These are phyloP conservation scores for Nakazawaea molendinolei DNA, from an alignment of 805 yeast species.

Conservation along the genomic window DNA sequence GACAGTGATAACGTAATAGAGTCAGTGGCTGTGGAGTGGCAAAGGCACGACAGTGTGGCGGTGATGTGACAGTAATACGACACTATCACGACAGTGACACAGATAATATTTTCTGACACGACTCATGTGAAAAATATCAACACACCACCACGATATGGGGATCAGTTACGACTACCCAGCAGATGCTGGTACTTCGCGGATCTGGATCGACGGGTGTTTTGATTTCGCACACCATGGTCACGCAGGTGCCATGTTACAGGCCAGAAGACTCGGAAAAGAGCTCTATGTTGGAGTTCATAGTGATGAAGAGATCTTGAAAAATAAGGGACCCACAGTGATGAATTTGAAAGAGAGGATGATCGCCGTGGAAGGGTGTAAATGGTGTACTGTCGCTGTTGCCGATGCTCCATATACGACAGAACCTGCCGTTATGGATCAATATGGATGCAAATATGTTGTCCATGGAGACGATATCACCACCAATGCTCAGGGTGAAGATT, in stretches of 20 bases:
- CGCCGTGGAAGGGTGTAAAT: slow-evolving; percentile 88
- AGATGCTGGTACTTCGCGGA: slow-evolving; percentile 30
- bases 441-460: slow-evolving; percentile 83
- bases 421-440: slow-evolving; percentile 67
- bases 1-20: too few relatives aligned
- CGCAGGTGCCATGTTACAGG: slow-evolving; percentile 94
- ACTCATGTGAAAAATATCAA: too few relatives aligned
- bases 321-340: slow-evolving; percentile 97
- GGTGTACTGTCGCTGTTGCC: slow-evolving; percentile 69
- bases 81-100: too few relatives aligned
- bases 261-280: slow-evolving; percentile 73
- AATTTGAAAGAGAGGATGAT: slow-evolving; percentile 63
- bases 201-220: slow-evolving; percentile 98
- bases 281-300: slow-evolving; percentile 86
- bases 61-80: too few relatives aligned
- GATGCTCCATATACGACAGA: slow-evolving; percentile 93
- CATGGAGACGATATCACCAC: slow-evolving; percentile 98
- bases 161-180: neutral
- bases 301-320: slow-evolving; percentile 74
- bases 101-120: too few relatives aligned
- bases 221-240: slow-evolving; percentile 98
- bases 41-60: too few relatives aligned
- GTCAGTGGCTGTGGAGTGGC: too few relatives aligned
- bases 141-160: too few relatives aligned
- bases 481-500: slow-evolving; percentile 92